A percentile compares a stretch with the other conserved stretches of the same genome.
Evolutionary conservation across 2,329 filamentous ascomycete species (phyloP).

Genomic region (Ascochyta koolunga): DNA sequence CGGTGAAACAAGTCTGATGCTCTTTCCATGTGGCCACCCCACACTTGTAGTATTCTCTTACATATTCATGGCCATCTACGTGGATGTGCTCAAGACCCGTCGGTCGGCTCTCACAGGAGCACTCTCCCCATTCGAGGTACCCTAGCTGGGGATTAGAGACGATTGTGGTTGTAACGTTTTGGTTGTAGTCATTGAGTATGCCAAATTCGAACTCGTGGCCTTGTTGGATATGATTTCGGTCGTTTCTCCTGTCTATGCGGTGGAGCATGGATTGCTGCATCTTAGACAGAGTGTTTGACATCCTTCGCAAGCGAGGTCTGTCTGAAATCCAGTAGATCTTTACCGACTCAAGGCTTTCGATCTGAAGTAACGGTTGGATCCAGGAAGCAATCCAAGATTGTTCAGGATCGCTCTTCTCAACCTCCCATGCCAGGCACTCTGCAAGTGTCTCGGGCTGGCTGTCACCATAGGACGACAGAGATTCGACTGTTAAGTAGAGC

Average conservation of each 20-base stretch:
- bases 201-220: slow-evolving; percentile 8
- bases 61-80: background rate
- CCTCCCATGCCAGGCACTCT: slow-evolving; percentile 21
- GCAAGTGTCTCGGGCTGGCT: slow-evolving; percentile 8
- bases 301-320: slow-evolving; percentile 16
- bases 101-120: background rate
- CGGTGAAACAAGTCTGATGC: slow-evolving; percentile 1
- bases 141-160: background rate
- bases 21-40: slow-evolving; percentile 13
- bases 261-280: slow-evolving; percentile 25
- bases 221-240: background rate
- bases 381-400: slow-evolving; percentile 22
- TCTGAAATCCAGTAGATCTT: slow-evolving; percentile 25
- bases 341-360: slow-evolving; percentile 21
- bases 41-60: slow-evolving; percentile 2
- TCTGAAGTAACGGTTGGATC: slow-evolving; percentile 25
- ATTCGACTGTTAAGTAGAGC: slow-evolving; percentile 26
- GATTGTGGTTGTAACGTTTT: background rate
- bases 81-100: slow-evolving; percentile 1
- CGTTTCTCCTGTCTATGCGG: background rate
- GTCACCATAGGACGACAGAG: slow-evolving; percentile 11
- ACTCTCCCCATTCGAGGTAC: slow-evolving; percentile 3
- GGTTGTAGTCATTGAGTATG: background rate
- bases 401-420: slow-evolving; percentile 7
- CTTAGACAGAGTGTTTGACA: slow-evolving; percentile 18